Conservation (phyloP, 352 stramenopile genomes). For the Globisporangium parvum region DNA sequence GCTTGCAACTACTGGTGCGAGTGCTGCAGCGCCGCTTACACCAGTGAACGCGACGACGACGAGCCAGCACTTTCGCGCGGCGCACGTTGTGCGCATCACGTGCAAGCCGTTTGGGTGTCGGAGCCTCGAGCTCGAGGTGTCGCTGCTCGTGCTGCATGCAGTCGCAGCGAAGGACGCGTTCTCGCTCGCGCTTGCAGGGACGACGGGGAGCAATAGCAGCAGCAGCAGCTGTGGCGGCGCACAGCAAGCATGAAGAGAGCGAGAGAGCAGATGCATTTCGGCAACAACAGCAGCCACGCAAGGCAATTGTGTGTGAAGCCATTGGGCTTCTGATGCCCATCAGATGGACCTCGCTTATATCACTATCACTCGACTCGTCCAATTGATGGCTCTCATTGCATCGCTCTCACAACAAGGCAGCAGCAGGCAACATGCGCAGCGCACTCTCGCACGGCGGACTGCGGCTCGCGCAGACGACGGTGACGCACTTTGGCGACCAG, state of each 20-base stretch:
- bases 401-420: neutral
- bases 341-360: no score
- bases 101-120: constrained; percentile 10
- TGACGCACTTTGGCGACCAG: constrained; percentile 51
- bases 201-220: neutral
- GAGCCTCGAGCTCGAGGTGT: constrained; percentile 6
- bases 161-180: constrained; percentile 9
- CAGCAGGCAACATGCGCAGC: constrained; percentile 32
- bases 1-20: neutral
- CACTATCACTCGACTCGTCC: neutral
- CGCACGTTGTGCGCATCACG: constrained; percentile 5
- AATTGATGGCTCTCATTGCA: neutral
- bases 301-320: no score
- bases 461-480: constrained; percentile 52
- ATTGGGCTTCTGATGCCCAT: no score
- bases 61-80: constrained; percentile 9
- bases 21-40: neutral
- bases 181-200: neutral
- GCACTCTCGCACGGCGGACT: constrained; percentile 40
- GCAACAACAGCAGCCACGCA: no score
- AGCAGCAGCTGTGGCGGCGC: neutral
- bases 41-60: constrained; percentile 4
- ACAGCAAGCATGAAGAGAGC: neutral
- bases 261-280: no score
- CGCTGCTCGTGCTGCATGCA: constrained; percentile 9